A percentile compares a stretch with the other conserved stretches of the same genome.
These are phyloP conservation scores for Kluyveromyces aestuarii DNA, from an alignment of 805 yeast species.

Conservation along the genomic window DNA sequence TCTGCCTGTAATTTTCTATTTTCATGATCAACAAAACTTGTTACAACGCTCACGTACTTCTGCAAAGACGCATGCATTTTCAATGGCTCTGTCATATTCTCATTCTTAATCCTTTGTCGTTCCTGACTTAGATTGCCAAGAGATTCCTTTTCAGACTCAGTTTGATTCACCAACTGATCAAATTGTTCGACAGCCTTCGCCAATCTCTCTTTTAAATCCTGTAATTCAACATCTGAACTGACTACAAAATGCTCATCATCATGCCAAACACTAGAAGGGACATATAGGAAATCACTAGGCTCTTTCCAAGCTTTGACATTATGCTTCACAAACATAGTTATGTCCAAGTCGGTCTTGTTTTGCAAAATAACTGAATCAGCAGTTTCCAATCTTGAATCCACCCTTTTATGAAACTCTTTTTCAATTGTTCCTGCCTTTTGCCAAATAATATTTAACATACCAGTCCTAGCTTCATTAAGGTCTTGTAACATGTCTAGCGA, in stretches of 20 bases:
- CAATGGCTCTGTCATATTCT: constrained; percentile 43
- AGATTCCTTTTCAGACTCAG: constrained; percentile 25
- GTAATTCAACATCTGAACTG: constrained; percentile 46
- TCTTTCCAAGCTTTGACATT: constrained; percentile 71
- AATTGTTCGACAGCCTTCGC: constrained; percentile 31
- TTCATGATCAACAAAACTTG: constrained; percentile 64
- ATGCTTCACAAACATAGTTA: constrained; percentile 89
- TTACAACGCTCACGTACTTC: constrained; percentile 43
- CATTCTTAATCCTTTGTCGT: constrained; percentile 32
- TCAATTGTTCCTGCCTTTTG: constrained; percentile 55
- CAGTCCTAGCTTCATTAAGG: constrained; percentile 69
- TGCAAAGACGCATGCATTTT: constrained; percentile 34
- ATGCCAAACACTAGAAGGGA: constrained; percentile 93
- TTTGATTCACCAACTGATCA: constrained; percentile 19
- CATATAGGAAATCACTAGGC: constrained; percentile 75
- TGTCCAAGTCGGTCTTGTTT: constrained; percentile 67
- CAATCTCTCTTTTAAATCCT: constrained; percentile 44
- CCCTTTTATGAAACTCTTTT: constrained; percentile 38
- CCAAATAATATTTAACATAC: constrained; percentile 60
- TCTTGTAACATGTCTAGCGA: constrained; percentile 77
- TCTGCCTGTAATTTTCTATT: constrained; percentile 64
- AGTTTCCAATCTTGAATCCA: constrained; percentile 35
- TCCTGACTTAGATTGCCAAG: constrained; percentile 24
- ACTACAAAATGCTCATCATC: constrained; percentile 76
- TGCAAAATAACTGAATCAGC: constrained; percentile 51